These are phyloP conservation scores for Pseudogymnoascus sp. DNA, from an alignment of 2,329 filamentous ascomycete genomes.

Conservation along the genomic window DNA sequence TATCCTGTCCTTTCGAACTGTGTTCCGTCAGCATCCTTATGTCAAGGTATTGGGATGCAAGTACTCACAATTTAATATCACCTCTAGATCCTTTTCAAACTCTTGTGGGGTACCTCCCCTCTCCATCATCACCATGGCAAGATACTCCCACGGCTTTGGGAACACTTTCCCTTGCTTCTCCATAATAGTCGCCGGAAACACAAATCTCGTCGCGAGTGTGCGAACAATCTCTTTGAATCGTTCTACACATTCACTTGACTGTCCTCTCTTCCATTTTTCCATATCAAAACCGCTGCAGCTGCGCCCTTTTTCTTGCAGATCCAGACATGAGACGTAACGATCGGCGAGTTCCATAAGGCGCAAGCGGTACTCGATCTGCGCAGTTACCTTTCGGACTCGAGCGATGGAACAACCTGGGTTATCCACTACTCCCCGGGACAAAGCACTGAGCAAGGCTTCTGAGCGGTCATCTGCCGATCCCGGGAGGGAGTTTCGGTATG, in stretches of 20 bases:
- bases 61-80: slow-evolving; percentile 2
- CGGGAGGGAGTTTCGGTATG: neutral
- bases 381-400: neutral
- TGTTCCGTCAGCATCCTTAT: neutral
- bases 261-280: neutral
- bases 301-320: neutral
- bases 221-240: neutral
- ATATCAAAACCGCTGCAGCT: neutral
- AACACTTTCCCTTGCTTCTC: neutral
- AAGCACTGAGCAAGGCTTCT: neutral
- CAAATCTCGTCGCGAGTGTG: neutral
- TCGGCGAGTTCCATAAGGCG: neutral
- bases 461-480: neutral
- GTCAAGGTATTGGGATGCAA: neutral
- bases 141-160: slow-evolving; percentile 2
- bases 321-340: neutral
- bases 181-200: neutral
- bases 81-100: neutral
- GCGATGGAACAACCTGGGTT: neutral
- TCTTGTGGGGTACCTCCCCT: neutral
- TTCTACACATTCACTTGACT: neutral
- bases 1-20: neutral
- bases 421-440: neutral
- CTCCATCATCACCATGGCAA: neutral
- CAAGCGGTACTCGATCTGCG: neutral